Conservation (phyloP, 257 asterid species). For the Marsdenia floribunda region DNA sequence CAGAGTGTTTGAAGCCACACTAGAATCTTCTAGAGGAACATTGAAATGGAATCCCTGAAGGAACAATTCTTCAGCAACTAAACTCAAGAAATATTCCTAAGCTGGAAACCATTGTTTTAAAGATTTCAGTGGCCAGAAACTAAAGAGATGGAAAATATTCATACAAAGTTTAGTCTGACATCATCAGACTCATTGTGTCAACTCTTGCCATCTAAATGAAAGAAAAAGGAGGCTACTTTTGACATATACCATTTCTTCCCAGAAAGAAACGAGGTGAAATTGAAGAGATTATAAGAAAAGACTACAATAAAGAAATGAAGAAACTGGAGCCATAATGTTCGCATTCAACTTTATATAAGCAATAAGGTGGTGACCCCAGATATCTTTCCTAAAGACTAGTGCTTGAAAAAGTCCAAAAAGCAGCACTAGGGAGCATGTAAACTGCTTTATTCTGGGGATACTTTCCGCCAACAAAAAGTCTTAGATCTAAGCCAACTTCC, state of each 20-base stretch:
- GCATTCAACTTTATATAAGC: background rate
- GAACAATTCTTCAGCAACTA: too few species aligned
- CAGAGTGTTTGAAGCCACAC: background rate
- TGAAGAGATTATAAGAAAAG: background rate
- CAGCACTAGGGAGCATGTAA: constrained; percentile 4
- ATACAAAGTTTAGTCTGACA: background rate
- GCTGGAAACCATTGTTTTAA: background rate
- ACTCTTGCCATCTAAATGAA: background rate
- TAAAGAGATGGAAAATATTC: background rate
- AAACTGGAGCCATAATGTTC: background rate
- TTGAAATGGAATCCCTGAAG: background rate
- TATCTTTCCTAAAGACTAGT: constrained; percentile 1
- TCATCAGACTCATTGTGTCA: background rate
- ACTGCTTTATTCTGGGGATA: background rate
- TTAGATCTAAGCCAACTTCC: constrained; percentile 9
- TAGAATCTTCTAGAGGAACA: too few species aligned
- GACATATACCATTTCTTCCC: background rate
- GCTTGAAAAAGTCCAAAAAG: background rate
- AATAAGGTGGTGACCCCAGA: background rate
- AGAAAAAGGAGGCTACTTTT: background rate
- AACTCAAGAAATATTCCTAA: background rate
- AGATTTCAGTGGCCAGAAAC: background rate
- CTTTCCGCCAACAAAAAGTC: constrained; percentile 1
- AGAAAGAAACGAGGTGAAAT: background rate
- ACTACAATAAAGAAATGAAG: constrained; percentile 3